A percentile compares a stretch with the other conserved stretches of the same genome.
These are phyloP conservation scores for Forsythia viridissima DNA, from an alignment of 257 asterid species.

Conservation along the genomic window DNA sequence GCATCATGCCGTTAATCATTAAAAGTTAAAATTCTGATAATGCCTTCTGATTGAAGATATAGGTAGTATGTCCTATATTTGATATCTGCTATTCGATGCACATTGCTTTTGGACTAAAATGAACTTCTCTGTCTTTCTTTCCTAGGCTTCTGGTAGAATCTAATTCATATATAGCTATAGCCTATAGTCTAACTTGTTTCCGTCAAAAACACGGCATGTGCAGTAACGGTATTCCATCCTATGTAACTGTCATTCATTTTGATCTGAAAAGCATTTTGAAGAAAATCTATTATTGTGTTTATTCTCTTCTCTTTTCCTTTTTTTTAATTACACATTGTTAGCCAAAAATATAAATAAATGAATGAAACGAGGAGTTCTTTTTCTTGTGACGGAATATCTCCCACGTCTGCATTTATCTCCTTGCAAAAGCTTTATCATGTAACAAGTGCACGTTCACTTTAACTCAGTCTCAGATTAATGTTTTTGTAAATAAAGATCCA, in stretches of 20 bases:
- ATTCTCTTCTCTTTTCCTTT: not conserved
- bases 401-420: not conserved
- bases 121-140: conserved; percentile 10
- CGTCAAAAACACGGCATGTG: not conserved
- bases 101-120: conserved; percentile 2
- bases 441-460: not conserved
- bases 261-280: not conserved
- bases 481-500: not conserved
- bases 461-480: not conserved
- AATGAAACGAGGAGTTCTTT: not conserved
- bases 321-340: not conserved
- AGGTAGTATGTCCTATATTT: not conserved
- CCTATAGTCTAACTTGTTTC: no score
- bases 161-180: not conserved
- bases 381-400: not conserved
- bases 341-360: not conserved
- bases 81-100: not conserved
- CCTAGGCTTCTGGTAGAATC: not conserved
- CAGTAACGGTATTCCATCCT: not conserved
- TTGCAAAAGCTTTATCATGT: not conserved
- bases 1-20: conserved; percentile 5
- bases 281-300: not conserved
- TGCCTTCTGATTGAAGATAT: not conserved
- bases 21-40: not conserved
- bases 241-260: not conserved